phyloP scores from a whole-genome alignment of 2,329 filamentous ascomycete species.

The Exophiala dermatitidis region DNA sequence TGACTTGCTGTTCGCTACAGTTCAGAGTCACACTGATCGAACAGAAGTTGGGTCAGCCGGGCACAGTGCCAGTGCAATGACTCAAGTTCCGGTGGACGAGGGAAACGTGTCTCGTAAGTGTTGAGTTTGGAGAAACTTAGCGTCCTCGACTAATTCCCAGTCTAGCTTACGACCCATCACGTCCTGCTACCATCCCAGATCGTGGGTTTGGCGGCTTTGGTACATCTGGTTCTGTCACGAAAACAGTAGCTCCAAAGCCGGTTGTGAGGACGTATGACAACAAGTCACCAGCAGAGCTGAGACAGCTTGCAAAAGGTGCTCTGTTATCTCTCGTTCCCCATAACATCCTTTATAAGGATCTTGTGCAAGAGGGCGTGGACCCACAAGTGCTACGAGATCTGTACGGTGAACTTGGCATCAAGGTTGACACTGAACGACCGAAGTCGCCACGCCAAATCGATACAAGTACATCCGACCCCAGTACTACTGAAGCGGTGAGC shows the following conservation, averaged over 20 bases:
- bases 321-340: conserved; percentile 56
- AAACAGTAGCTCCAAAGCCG: neutral
- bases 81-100: neutral
- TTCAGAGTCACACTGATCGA: conserved; percentile 6
- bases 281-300: conserved; percentile 35
- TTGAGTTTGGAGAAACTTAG: neutral
- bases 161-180: conserved; percentile 20
- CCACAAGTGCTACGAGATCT: conserved; percentile 54
- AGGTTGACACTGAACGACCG: conserved; percentile 20
- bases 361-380: conserved; percentile 67
- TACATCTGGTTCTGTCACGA: neutral
- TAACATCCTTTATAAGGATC: conserved; percentile 66
- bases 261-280: conserved; percentile 17
- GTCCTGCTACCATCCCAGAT: conserved; percentile 15
- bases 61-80: neutral
- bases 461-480: neutral
- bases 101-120: conserved; percentile 19
- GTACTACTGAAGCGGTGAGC: neutral
- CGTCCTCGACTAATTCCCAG: neutral
- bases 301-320: conserved; percentile 54
- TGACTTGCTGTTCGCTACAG: conserved; percentile 18
- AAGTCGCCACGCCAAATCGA: neutral
- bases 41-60: neutral
- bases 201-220: conserved; percentile 3
- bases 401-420: conserved; percentile 62